Evolutionary conservation across 306 rosid genomes (phyloP).

Genomic region (Acacia confusa): DNA sequence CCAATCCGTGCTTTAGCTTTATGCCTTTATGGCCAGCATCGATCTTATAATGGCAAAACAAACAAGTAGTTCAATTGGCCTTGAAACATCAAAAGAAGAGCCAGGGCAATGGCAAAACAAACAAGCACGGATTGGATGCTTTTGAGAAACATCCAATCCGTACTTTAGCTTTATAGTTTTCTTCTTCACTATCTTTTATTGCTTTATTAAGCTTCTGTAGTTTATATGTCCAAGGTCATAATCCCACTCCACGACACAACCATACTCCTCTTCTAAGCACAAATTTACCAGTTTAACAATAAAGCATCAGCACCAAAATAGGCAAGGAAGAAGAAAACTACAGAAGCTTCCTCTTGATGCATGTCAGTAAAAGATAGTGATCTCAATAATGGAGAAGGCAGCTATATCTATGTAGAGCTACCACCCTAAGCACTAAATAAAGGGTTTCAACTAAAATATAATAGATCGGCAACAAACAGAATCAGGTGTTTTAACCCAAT

Average conservation of each 20-base stretch:
- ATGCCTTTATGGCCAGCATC: too few species aligned
- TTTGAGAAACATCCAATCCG: too few species aligned
- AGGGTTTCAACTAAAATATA: background rate
- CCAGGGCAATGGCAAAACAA: background rate
- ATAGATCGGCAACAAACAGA: background rate
- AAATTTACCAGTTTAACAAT: background rate
- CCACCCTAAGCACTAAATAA: background rate
- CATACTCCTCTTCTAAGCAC: background rate
- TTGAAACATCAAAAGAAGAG: background rate
- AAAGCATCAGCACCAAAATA: background rate
- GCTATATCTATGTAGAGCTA: background rate
- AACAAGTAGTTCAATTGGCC: background rate
- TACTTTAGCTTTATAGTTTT: too few species aligned
- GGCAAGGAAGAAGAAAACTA: background rate
- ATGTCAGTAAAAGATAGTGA: slow-evolving; percentile 10
- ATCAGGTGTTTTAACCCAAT: background rate
- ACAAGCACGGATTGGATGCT: too few species aligned
- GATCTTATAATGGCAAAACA: background rate
- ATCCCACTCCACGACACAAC: background rate
- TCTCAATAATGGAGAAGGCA: slow-evolving; percentile 10
- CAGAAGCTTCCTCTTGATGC: slow-evolving; percentile 2
- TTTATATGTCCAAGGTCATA: background rate
- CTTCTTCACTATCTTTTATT: too few species aligned
- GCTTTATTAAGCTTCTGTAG: too few species aligned
- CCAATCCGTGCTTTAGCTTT: background rate